phyloP scores from a whole-genome alignment of 352 stramenopile species.

The Globisporangium viniferum region DNA sequence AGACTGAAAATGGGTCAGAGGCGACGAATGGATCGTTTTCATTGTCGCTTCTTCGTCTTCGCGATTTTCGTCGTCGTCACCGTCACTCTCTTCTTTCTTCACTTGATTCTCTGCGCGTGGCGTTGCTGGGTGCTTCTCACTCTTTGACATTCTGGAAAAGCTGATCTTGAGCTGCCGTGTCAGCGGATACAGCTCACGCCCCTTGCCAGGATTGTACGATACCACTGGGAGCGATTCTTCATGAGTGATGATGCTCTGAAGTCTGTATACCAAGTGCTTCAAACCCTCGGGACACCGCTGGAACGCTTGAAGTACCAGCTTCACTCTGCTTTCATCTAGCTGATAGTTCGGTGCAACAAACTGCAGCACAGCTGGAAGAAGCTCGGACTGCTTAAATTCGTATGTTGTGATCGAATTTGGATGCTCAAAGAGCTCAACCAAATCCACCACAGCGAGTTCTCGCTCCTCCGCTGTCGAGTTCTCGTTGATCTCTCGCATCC shows the following conservation, averaged over 20 bases:
- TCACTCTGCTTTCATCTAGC: constrained; percentile 33
- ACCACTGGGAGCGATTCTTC: constrained; percentile 65
- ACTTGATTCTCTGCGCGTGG: background rate
- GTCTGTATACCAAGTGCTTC: constrained; percentile 48
- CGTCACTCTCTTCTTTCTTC: background rate
- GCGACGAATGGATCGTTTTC: constrained; percentile 65
- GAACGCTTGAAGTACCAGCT: constrained; percentile 42
- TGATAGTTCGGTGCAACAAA: constrained; percentile 39
- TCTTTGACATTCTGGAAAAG: constrained; percentile 14
- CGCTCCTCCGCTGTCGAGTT: constrained; percentile 27
- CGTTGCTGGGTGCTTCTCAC: background rate
- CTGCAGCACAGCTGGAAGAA: constrained; percentile 59
- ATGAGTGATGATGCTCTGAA: constrained; percentile 79
- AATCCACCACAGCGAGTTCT: constrained; percentile 59
- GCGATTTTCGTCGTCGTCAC: background rate
- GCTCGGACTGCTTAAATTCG: constrained; percentile 80
- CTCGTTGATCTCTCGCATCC: constrained; percentile 44
- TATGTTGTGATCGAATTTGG: constrained; percentile 77
- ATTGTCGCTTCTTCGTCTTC: constrained; percentile 13
- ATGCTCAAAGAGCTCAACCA: constrained; percentile 77
- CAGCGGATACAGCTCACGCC: constrained; percentile 71
- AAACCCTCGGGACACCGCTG: constrained; percentile 42
- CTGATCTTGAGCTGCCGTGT: constrained; percentile 68
- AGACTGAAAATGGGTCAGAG: constrained; percentile 83
- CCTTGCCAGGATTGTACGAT: constrained; percentile 60